These are phyloP conservation scores for Salix viminalis DNA, from an alignment of 345 rosid species.

Conservation along the genomic window DNA sequence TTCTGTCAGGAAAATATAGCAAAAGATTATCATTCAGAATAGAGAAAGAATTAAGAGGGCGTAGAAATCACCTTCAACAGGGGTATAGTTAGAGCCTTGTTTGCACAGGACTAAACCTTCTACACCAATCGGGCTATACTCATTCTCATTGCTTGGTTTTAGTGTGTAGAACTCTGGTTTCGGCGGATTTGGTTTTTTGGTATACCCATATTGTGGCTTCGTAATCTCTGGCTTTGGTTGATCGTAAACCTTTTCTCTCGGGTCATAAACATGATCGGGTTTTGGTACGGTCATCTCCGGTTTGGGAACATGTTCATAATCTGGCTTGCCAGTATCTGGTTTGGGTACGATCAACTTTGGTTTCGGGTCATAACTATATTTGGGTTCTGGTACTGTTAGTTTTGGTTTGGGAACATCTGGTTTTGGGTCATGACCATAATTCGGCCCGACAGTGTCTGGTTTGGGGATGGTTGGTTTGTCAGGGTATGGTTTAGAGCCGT, in stretches of 20 bases:
- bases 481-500: too few species aligned
- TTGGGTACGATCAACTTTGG: neutral
- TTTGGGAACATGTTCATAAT: too few species aligned
- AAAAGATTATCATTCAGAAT: too few species aligned
- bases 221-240: neutral
- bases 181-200: neutral
- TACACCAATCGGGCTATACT: neutral
- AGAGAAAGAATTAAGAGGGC: neutral
- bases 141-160: neutral
- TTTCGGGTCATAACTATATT: neutral
- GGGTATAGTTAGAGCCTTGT: constrained; percentile 4
- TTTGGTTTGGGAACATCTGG: neutral
- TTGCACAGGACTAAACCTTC: constrained; percentile 8
- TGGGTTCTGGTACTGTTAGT: neutral
- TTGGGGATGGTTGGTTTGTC: neutral
- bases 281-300: neutral
- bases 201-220: neutral
- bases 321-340: neutral
- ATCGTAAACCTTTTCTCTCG: neutral
- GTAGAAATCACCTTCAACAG: constrained; percentile 9
- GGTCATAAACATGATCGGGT: neutral
- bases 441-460: neutral
- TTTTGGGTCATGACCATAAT: neutral
- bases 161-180: neutral
- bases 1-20: neutral